Evolutionary conservation across 805 yeast species (phyloP), one percentile per base, ranked within the genome.

Genomic region (Yamadazyma endophytica): DNA sequence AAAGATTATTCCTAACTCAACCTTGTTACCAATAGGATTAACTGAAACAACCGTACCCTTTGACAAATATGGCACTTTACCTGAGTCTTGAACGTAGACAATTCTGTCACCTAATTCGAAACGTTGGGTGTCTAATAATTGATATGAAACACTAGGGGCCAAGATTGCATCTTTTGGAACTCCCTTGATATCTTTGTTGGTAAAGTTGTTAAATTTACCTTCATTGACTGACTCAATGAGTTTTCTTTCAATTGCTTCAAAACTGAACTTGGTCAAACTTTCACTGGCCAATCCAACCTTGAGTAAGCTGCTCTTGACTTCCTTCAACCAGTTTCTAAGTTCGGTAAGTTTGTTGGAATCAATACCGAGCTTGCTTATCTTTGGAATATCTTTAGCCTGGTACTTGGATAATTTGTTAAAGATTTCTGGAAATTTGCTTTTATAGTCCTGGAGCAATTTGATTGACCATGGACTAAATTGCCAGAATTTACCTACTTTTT

Each of bases 51-150:
- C 95, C 1, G 96, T 88, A 54, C 99, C 99, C 49, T 82, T 82
- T 16, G 85, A 72, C 51, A 82, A 87, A 35, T 80, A 59, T 17
- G 96, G 95, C 11, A 89, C 95, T 50, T 85, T 87, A 31, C 97
- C 97, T 15, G 84, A 77, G 46, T 80, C 84, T 46, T 82, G 82
- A 14, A 87, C 83, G 44, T 85, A 88, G 15, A 84, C 73, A 18
- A 92, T 86, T 39, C 98, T 75, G 50, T 92, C 97, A 47, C 98
- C 98, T 14, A 92, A 67, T 17, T 73, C 70, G 52, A 92, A 92
- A 27, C 68, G 61, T 62, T 92, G 99, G 24, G 71, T 69, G 34
- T 82, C 74, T 43, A 92, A 68, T 42, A 78, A 67, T 47, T 82
- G 79, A 50, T 74, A 75, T 1, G 96, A 85, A 23, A 71, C 76